Base-by-base conservation (phyloP, 2,329 filamentous ascomycete genomes). In the Cordyceps cateniannulata region DNA sequence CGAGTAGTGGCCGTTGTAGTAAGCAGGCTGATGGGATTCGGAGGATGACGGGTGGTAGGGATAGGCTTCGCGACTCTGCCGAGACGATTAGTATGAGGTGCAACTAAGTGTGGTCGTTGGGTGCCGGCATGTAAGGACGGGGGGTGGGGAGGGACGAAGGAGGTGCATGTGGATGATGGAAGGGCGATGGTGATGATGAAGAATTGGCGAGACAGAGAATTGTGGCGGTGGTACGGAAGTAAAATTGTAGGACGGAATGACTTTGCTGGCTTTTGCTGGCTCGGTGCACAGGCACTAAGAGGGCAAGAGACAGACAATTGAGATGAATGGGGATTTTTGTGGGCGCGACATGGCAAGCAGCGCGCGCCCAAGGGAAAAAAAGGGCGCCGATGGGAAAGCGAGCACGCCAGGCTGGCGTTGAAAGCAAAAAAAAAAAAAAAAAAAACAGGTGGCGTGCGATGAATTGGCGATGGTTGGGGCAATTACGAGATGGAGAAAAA, bases 31-130 rank as follows among this genome's bases (percentile, higher is more conserved):
- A 61, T 70, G 74, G 48, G 78, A 72, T 62, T 82, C 79, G 63
- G 71, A 68, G 47, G 77, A 62, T 64, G 73, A 72, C 52, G 77
- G 69, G 70, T 82, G 81, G 60, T 56, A 45, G 38, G 69, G 71
- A 73, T 83, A 83, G 35, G 77, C 70, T 65, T 84, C 82, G 69
- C 77, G 81, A 69, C 73, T 71, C 80, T 83, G 69, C 51, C 62
- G 62, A 55, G 61, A 61, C 59, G 62, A 59, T 62, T 51, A 64
- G 64, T 65, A 65, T 10, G 18, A 54, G 50, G 44, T 25, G n/a
- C 27, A 56, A 68, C 66, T 8, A 42, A n/a, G 38, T 62, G 66
- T 62, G 60, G 22, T 69, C 69, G 65, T 38, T 20, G 25, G 24
- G 32, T 16, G 44, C 35, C 40, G 45, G 7, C 18, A 16, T 42